Percentiles rank a stretch among this genome's conserved stretches.
phyloP scores from a whole-genome alignment of 257 asterid species.

The Solanum pimpinellifolium region DNA sequence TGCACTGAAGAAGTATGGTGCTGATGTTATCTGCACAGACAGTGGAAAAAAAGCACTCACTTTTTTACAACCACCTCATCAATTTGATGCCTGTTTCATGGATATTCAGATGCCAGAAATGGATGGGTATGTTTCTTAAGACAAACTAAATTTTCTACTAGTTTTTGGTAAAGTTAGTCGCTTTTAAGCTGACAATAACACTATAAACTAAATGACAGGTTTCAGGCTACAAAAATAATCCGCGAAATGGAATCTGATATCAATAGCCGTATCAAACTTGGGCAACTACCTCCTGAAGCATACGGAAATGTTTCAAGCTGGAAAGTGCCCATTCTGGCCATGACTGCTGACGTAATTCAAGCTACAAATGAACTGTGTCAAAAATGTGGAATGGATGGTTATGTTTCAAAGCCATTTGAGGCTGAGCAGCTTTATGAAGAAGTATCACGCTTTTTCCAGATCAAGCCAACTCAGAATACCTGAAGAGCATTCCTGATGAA shows the following conservation, averaged over 20 bases:
- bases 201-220: conserved; percentile 29
- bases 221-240: conserved; percentile 67
- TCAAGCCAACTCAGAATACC: conserved; percentile 12
- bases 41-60: conserved; percentile 62
- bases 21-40: conserved; percentile 76
- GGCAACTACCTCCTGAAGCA: conserved; percentile 33
- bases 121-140: conserved; percentile 59
- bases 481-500: conserved; percentile 2
- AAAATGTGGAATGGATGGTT: conserved; percentile 73
- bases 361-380: conserved; percentile 71
- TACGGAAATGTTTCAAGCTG: conserved; percentile 36
- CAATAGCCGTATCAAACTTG: conserved; percentile 29
- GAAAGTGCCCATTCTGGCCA: conserved; percentile 90
- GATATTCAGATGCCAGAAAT: conserved; percentile 98
- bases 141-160: not conserved
- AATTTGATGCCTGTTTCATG: conserved; percentile 96
- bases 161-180: not conserved
- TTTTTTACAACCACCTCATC: conserved; percentile 68
- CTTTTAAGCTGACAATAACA: not conserved
- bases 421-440: conserved; percentile 91
- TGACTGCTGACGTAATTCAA: conserved; percentile 95
- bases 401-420: conserved; percentile 85
- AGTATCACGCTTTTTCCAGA: conserved; percentile 61
- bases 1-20: conserved; percentile 80
- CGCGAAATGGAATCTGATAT: conserved; percentile 39